Evolutionary conservation across 2,329 filamentous ascomycete genomes (phyloP), one percentile per base, ranked within the genome.

Genomic region (Penicillium concentricum): DNA sequence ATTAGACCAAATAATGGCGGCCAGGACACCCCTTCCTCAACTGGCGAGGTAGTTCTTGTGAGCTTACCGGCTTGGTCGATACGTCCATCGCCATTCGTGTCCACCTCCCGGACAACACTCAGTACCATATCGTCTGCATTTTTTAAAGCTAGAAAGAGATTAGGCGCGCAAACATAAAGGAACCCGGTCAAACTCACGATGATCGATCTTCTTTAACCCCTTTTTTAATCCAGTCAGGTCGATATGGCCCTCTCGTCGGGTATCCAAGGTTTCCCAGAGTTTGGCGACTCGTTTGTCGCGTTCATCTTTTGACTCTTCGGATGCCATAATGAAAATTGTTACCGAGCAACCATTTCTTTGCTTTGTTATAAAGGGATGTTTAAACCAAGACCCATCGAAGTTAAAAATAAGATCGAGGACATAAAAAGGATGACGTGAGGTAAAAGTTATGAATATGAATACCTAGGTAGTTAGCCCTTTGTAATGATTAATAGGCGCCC

Each of bases 41-140:
- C 35, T 41, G 51, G 59, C 42, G 56, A 56, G 43, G 47, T 34
- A 49, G 53, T 48, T 60, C 54, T 61, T 57, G 53, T 46, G 58
- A 58, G 59, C 82, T 72, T 81, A 94, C 91, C 91, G 77, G 92
- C 84, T 73, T 91, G 97, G 75, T 95, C 89, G 67, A 99, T 97
- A 69, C 87, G 88, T 62, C 93, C 91, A 74, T 97, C 92, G 26
- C 87, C 85, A 71, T 92, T 92, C 56, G 87, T 89, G 72, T 99
- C 94, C 61, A 97, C 92, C 59, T 88, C 84, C 62, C 83, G 82
- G 72, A 97, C 83, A 56, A 97, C 89, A 69, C 89, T 87, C 70
- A 85, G 84, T 61, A 99, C 82, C 80, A 97, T 86, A 37, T 84
- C 81, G 74, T 96, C 90, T 71, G 94, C 94, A 81, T 97, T 94